A percentile compares a stretch with the other conserved stretches of the same genome.
Evolutionary conservation across 2,329 filamentous ascomycete genomes (phyloP).

Genomic region (Beauveria pseudobassiana): DNA sequence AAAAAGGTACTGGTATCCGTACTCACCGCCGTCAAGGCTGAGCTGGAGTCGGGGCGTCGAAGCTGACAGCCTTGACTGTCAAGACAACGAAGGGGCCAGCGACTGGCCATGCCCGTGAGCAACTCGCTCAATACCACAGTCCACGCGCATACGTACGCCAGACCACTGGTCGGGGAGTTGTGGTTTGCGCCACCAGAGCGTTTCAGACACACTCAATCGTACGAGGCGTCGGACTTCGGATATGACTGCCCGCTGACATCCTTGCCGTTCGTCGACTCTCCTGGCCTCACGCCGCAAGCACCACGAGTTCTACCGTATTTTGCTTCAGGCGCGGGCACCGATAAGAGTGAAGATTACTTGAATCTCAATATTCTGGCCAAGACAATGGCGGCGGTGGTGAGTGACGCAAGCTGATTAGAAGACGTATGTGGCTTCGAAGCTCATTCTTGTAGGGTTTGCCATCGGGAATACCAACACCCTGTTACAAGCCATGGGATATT

Average conservation of each 20-base stretch:
- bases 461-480: constrained; percentile 28
- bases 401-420: background rate
- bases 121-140: constrained; percentile 18
- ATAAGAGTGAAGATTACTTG: constrained; percentile 30
- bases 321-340: constrained; percentile 16
- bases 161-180: constrained; percentile 27
- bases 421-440: background rate
- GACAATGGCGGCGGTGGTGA: constrained; percentile 24
- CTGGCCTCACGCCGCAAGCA: constrained; percentile 23
- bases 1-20: background rate
- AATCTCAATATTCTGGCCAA: constrained; percentile 32
- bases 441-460: constrained; percentile 23
- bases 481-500: constrained; percentile 37
- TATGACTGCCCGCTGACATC: constrained; percentile 21
- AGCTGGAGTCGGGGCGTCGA: background rate
- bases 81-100: constrained; percentile 26
- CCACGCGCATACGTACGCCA: constrained; percentile 30
- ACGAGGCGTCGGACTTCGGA: constrained; percentile 22
- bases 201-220: constrained; percentile 14
- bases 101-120: constrained; percentile 23
- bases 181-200: constrained; percentile 29
- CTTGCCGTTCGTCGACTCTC: constrained; percentile 18
- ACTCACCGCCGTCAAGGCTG: background rate
- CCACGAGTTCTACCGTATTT: constrained; percentile 20
- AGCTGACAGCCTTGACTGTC: constrained; percentile 16